A percentile compares a stretch with the other conserved stretches of the same genome.
phyloP scores from a whole-genome alignment of 345 rosid genomes.

The Brassica carinata region DNA sequence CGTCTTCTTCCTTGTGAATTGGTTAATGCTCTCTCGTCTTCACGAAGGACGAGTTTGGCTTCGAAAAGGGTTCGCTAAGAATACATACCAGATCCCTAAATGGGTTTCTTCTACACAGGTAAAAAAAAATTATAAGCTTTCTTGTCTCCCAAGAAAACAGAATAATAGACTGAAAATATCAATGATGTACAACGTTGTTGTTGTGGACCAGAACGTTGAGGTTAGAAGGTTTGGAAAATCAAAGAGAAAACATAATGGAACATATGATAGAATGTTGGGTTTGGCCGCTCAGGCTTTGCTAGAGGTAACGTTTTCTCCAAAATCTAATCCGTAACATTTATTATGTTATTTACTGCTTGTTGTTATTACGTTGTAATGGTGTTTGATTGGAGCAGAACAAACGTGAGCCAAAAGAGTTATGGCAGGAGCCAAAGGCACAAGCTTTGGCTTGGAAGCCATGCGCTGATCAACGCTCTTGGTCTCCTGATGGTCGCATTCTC shows the following conservation, averaged over 20 bases:
- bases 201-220: conserved; percentile 41
- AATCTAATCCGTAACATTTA: background rate
- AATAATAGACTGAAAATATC: background rate
- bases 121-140: conserved; percentile 9
- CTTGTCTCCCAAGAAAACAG: background rate
- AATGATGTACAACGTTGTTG: background rate
- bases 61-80: conserved; percentile 32
- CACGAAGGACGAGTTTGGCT: conserved; percentile 48
- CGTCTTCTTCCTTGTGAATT: conserved; percentile 64
- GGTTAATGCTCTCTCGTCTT: conserved; percentile 65
- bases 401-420: conserved; percentile 86
- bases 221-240: conserved; percentile 42
- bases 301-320: conserved; percentile 54
- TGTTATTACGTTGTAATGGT: background rate
- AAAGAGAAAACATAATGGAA: conserved; percentile 49
- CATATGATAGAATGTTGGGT: conserved; percentile 77
- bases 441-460: conserved; percentile 93
- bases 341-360: background rate
- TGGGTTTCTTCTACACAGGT: conserved; percentile 47
- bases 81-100: conserved; percentile 11
- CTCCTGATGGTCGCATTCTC: conserved; percentile 55
- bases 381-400: conserved; percentile 59
- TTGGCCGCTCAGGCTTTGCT: conserved; percentile 85
- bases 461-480: conserved; percentile 72
- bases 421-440: conserved; percentile 72